phyloP scores from a whole-genome alignment of 129 eudicot species.

The Pulicaria dysenterica region DNA sequence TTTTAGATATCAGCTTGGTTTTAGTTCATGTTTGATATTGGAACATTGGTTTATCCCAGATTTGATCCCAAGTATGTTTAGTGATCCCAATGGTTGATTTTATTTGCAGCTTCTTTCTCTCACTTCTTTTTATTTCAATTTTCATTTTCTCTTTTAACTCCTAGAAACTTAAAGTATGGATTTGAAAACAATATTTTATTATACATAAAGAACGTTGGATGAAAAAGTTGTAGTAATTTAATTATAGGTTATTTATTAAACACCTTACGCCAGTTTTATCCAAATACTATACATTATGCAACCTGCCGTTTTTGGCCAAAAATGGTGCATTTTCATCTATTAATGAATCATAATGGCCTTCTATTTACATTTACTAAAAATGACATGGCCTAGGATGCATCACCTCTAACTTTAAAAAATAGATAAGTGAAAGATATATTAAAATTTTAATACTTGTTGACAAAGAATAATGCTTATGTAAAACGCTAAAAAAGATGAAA shows the following conservation, averaged over 20 bases:
- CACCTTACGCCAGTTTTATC: neutral
- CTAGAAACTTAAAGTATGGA: no score
- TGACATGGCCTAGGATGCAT: neutral
- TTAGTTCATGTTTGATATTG: neutral
- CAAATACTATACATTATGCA: no score
- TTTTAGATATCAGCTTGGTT: neutral
- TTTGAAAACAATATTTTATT: no score
- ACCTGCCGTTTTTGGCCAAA: neutral
- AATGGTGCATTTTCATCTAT: neutral
- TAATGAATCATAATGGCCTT: neutral
- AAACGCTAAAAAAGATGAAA: slow-evolving; percentile 4
- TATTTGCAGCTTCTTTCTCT: no score
- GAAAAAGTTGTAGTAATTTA: no score
- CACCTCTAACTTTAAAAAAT: neutral
- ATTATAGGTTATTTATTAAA: neutral
- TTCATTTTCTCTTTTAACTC: no score
- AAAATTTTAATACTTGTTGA: neutral
- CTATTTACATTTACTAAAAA: neutral
- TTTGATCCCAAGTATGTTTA: neutral
- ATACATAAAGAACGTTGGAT: no score
- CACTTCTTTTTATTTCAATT: no score
- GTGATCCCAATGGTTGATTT: no score
- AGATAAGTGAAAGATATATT: neutral
- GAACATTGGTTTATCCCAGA: neutral
- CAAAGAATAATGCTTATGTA: neutral